phyloP scores from a whole-genome alignment of 768 basidiomycete genomes.

The Daedaleopsis nitida region DNA sequence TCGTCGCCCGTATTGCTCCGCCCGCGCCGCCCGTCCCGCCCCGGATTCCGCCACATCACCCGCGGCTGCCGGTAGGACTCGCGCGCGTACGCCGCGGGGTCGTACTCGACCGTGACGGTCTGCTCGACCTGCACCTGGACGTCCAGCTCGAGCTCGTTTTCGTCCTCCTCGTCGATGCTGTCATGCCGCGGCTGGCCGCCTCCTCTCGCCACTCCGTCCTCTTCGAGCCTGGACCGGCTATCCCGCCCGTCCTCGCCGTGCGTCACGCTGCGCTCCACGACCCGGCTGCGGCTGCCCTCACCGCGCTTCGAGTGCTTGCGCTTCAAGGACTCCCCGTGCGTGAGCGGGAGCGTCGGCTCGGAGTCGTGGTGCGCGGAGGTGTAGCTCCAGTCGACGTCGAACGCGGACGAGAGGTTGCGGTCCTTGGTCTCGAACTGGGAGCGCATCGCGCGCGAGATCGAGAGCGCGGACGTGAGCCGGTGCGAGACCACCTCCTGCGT shows the following conservation, averaged over 20 bases:
- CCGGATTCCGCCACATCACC: conserved; percentile 9
- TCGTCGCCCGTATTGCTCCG: too few species aligned
- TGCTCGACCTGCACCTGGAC: conserved; percentile 27
- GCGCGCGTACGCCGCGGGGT: conserved; percentile 12
- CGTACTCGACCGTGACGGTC: conserved; percentile 23
- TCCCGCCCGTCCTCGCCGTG: background rate
- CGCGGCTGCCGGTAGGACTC: conserved; percentile 25
- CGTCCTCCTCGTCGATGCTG: background rate
- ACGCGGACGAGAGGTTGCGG: background rate
- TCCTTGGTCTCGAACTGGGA: conserved; percentile 20
- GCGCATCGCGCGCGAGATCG: conserved; percentile 24
- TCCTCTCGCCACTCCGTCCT: background rate
- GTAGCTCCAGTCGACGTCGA: conserved; percentile 12
- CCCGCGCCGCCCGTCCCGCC: too few species aligned
- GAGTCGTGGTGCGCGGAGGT: background rate
- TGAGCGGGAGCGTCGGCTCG: background rate
- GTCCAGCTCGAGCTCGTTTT: conserved; percentile 15
- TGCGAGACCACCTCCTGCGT: conserved; percentile 19
- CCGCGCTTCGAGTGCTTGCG: background rate
- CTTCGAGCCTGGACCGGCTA: too few species aligned
- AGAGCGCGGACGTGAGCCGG: conserved; percentile 14
- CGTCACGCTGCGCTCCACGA: background rate
- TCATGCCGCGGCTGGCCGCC: background rate
- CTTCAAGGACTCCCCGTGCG: background rate
- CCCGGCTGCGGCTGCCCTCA: background rate